These are phyloP conservation scores for Gnaphalium uliginosum DNA, from an alignment of 129 eudicot genomes.

Conservation along the genomic window DNA sequence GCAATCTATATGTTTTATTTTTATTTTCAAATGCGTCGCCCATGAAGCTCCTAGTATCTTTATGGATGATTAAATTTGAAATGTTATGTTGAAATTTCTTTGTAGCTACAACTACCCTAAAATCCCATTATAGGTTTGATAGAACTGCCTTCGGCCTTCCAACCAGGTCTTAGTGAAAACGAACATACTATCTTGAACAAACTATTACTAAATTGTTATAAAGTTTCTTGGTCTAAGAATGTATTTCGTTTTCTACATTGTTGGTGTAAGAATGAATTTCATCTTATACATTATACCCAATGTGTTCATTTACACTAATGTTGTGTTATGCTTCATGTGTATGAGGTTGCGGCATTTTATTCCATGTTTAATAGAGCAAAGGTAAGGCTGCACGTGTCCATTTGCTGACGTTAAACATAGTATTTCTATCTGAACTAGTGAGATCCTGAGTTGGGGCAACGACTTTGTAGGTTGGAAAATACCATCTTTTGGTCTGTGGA, in stretches of 20 bases:
- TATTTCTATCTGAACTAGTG: slow-evolving; percentile 7
- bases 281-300: neutral
- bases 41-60: neutral
- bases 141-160: neutral
- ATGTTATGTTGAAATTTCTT: neutral
- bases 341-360: slow-evolving; percentile 97
- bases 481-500: slow-evolving; percentile 99
- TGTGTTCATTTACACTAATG: slow-evolving; percentile 22
- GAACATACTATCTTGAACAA: neutral
- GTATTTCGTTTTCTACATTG: neutral
- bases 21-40: neutral
- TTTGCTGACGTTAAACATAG: neutral
- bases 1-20: neutral
- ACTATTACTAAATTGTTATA: neutral
- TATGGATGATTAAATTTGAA: neutral
- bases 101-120: neutral
- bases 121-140: neutral
- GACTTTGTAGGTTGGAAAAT: slow-evolving; percentile 81
- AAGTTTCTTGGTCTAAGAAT: neutral
- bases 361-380: slow-evolving; percentile 95
- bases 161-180: neutral
- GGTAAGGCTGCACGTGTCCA: slow-evolving; percentile 41
- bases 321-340: slow-evolving; percentile 34
- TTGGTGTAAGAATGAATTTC: neutral
- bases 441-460: slow-evolving; percentile 14